Percentiles rank a stretch among this genome's conserved stretches.
Conservation (phyloP, 768 basidiomycete species). For the Pleurotus salmoneostramineus region DNA sequence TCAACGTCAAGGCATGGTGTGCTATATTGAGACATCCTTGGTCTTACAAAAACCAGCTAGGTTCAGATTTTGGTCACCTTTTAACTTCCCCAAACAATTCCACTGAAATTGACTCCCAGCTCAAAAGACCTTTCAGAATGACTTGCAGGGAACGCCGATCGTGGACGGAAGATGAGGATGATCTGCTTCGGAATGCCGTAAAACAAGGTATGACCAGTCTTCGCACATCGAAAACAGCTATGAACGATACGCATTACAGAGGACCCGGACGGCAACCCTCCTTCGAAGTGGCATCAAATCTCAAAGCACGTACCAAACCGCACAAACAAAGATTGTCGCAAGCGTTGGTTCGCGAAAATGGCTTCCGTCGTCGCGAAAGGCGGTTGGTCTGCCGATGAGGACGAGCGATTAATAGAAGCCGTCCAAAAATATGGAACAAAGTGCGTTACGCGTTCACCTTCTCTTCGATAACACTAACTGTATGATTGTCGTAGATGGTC, state of each 20-base stretch:
- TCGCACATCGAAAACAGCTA: slow-evolving; percentile 13
- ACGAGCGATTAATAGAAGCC: slow-evolving; percentile 51
- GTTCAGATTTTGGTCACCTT: not conserved
- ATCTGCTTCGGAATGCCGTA: slow-evolving; percentile 48
- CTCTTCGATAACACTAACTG: not conserved
- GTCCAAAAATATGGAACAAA: slow-evolving; percentile 55
- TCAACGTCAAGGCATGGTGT: not conserved
- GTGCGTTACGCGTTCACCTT: slow-evolving; percentile 21
- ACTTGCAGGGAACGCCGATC: slow-evolving; percentile 47
- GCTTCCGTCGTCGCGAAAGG: slow-evolving; percentile 59
- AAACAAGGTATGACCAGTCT: slow-evolving; percentile 32
- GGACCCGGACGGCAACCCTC: slow-evolving; percentile 52
- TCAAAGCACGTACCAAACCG: slow-evolving; percentile 59
- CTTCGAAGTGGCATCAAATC: slow-evolving; percentile 61
- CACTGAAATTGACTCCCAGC: not conserved
- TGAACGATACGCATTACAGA: slow-evolving; percentile 26
- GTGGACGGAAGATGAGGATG: slow-evolving; percentile 50
- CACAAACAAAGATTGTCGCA: slow-evolving; percentile 62
- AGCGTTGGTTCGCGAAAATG: slow-evolving; percentile 64
- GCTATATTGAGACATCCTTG: not conserved
- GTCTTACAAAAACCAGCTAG: slow-evolving; percentile 5
- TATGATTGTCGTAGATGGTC: slow-evolving; percentile 40
- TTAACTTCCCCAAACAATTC: not conserved
- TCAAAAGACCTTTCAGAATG: slow-evolving; percentile 13
- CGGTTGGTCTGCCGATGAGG: slow-evolving; percentile 59